These are phyloP conservation scores for Phaeosphaeria sp. DNA, from an alignment of 2,329 filamentous ascomycete species.

Conservation along the genomic window DNA sequence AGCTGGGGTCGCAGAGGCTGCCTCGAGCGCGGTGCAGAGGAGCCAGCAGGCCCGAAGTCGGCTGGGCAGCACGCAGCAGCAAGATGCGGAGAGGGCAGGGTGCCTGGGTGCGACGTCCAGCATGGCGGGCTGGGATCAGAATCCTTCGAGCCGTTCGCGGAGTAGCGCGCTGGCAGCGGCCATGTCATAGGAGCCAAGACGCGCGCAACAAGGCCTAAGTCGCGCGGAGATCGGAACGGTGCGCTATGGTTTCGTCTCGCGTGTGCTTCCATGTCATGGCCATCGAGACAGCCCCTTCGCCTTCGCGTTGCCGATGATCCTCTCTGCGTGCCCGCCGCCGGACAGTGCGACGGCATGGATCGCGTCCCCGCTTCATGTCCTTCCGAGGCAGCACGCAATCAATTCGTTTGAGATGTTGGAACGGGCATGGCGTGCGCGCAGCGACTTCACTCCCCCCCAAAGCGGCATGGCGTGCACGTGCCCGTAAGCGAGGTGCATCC, in stretches of 20 bases:
- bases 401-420: not conserved
- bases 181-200: slow-evolving; percentile 14
- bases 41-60: slow-evolving; percentile 18
- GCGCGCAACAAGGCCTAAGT: slow-evolving; percentile 21
- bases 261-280: not conserved
- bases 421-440: not conserved
- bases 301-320: not conserved
- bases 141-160: slow-evolving; percentile 13
- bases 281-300: slow-evolving; percentile 2
- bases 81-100: slow-evolving; percentile 28
- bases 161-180: slow-evolving; percentile 22
- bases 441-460: not conserved
- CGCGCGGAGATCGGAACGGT: slow-evolving; percentile 41
- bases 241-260: slow-evolving; percentile 41
- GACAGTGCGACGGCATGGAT: not conserved
- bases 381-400: not conserved
- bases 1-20: not conserved
- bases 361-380: not conserved
- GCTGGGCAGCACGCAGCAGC: slow-evolving; percentile 16
- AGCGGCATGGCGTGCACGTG: slow-evolving; percentile 21
- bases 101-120: slow-evolving; percentile 20
- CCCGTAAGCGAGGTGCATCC: not conserved
- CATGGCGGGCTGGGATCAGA: slow-evolving; percentile 32
- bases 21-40: too few species aligned
- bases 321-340: slow-evolving; percentile 2